Conservation (phyloP, 73 alveolate genomes). For the Loxodes magnus region DNA sequence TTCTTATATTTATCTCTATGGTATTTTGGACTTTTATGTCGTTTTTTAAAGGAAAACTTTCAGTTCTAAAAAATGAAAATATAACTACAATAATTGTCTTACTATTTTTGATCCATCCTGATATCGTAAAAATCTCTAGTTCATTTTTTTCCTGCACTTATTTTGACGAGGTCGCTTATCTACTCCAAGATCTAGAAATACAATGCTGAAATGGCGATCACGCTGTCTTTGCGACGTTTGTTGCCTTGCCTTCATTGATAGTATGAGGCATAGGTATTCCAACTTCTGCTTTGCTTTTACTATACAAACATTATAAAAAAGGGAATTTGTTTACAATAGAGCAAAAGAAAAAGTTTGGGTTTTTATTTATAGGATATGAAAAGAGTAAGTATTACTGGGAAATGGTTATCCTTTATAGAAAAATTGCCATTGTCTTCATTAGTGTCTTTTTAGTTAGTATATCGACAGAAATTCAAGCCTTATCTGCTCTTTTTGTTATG, state of each 20-base stretch:
- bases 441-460: slow-evolving; percentile 11
- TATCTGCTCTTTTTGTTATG: too few relatives aligned
- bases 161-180: slow-evolving; percentile 16
- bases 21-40: slow-evolving; percentile 16
- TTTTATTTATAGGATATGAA: slow-evolving; percentile 23
- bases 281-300: slow-evolving; percentile 6
- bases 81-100: slow-evolving; percentile 22
- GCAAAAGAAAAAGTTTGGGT: slow-evolving; percentile 14
- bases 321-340: neutral
- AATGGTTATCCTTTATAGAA: slow-evolving; percentile 26
- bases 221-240: slow-evolving; percentile 3
- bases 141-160: slow-evolving; percentile 23
- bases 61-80: neutral
- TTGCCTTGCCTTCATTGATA: slow-evolving; percentile 37
- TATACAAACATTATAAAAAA: slow-evolving; percentile 8
- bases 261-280: slow-evolving; percentile 24
- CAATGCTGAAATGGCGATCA: slow-evolving; percentile 29
- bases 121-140: slow-evolving; percentile 17
- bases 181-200: slow-evolving; percentile 16
- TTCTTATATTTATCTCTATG: neutral
- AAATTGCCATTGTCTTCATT: slow-evolving; percentile 21
- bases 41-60: neutral
- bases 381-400: slow-evolving; percentile 23
- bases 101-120: slow-evolving; percentile 26
- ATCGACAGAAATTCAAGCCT: slow-evolving; percentile 40